Conservation (phyloP, 192 early-diverging fungal species). For the Rhizoclosmatium sp. region DNA sequence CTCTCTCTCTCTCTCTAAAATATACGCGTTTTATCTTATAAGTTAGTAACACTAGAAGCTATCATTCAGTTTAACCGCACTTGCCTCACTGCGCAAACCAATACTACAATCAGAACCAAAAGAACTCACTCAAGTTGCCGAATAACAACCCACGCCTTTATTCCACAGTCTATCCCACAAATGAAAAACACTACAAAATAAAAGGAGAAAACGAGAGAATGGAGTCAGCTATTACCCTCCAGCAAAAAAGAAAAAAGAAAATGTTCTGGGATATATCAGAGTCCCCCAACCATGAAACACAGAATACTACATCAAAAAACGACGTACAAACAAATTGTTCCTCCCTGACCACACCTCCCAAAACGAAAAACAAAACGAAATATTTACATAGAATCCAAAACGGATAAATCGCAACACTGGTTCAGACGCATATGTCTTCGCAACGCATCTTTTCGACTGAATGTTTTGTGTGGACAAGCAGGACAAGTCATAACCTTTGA, state of each 20-base stretch:
- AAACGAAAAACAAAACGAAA: constrained; percentile 9
- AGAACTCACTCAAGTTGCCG: too few relatives aligned
- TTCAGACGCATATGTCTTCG: constrained; percentile 41
- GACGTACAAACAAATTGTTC: not conserved
- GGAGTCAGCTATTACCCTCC: not conserved
- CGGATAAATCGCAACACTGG: constrained; percentile 28
- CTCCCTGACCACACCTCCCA: not conserved
- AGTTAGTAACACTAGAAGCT: too few relatives aligned
- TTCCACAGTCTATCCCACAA: too few relatives aligned
- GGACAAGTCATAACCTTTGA: constrained; percentile 19
- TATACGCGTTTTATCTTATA: too few relatives aligned
- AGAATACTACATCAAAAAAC: not conserved
- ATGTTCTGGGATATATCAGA: not conserved
- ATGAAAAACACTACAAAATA: too few relatives aligned
- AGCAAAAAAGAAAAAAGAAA: constrained; percentile 22
- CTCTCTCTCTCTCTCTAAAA: too few relatives aligned
- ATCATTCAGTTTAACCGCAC: too few relatives aligned
- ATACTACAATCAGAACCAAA: too few relatives aligned
- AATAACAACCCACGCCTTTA: too few relatives aligned
- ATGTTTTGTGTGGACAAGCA: constrained; percentile 22
- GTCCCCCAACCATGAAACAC: not conserved
- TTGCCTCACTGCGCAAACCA: too few relatives aligned
- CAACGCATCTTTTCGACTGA: constrained; percentile 41
- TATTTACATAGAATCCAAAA: constrained; percentile 21
- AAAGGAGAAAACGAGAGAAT: not conserved